Conservation (phyloP, 139 green algal species). For the Chlorella sp. region DNA sequence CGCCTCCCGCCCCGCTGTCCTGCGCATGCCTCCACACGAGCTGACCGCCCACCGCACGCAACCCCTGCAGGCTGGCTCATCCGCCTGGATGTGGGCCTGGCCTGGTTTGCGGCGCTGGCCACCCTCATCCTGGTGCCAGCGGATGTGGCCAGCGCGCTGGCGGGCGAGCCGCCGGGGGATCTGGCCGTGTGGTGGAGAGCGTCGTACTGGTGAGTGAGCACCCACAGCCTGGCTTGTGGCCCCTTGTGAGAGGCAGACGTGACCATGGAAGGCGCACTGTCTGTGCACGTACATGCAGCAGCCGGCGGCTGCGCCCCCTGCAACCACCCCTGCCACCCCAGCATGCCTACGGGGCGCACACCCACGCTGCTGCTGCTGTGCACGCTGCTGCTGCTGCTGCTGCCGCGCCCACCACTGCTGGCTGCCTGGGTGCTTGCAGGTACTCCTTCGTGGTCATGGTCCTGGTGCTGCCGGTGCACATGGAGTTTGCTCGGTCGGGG, state of each 20-base stretch:
- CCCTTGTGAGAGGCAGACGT: too few species aligned
- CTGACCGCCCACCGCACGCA: too few species aligned
- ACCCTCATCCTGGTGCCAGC: conserved; percentile 65
- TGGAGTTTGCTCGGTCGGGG: conserved; percentile 55
- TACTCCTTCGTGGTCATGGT: conserved; percentile 62
- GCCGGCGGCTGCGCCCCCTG: too few species aligned
- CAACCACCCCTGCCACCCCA: too few species aligned
- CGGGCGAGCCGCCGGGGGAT: conserved; percentile 2
- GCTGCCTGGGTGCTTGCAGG: not conserved
- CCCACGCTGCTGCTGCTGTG: too few species aligned
- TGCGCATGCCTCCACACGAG: too few species aligned
- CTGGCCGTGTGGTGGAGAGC: conserved; percentile 55
- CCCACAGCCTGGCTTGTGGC: too few species aligned
- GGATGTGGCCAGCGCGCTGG: conserved; percentile 51
- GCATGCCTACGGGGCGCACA: too few species aligned
- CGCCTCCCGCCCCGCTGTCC: too few species aligned
- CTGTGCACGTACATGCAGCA: not conserved
- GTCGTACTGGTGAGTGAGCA: conserved; percentile 57
- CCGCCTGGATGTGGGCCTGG: conserved; percentile 61
- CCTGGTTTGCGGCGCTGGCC: conserved; percentile 64
- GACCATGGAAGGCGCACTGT: not conserved
- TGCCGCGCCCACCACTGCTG: not conserved
- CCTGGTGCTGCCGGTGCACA: conserved; percentile 61
- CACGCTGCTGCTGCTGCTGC: too few species aligned
- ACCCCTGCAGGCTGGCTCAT: conserved; percentile 37